A percentile compares a stretch with the other conserved stretches of the same genome.
These are phyloP conservation scores for Helotiales sp. DNA, from an alignment of 2,329 filamentous ascomycete genomes.

Conservation along the genomic window DNA sequence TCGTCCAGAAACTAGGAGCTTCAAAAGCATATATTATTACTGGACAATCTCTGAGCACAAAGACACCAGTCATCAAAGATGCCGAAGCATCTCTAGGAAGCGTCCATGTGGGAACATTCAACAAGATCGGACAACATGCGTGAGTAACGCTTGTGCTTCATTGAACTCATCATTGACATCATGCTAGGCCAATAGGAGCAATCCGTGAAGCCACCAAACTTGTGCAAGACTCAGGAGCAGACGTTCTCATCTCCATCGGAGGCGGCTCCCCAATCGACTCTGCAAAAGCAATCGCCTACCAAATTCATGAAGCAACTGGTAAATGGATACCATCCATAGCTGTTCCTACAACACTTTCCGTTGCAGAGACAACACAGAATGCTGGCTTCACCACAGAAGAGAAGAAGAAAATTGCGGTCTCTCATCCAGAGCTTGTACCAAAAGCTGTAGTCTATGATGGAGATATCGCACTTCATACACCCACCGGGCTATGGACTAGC, in stretches of 20 bases:
- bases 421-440: conserved; percentile 43
- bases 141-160: background rate
- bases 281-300: conserved; percentile 47
- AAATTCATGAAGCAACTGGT: conserved; percentile 40
- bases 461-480: conserved; percentile 50
- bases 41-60: conserved; percentile 51
- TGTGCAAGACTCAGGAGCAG: conserved; percentile 47
- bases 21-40: conserved; percentile 60
- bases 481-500: conserved; percentile 47
- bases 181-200: conserved; percentile 44
- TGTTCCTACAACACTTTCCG: conserved; percentile 50
- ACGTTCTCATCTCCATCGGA: conserved; percentile 55
- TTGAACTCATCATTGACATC: background rate
- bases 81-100: conserved; percentile 48
- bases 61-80: conserved; percentile 51
- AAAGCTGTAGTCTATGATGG: conserved; percentile 54
- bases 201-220: conserved; percentile 51
- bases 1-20: conserved; percentile 21
- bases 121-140: conserved; percentile 55
- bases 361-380: conserved; percentile 53
- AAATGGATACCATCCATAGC: conserved; percentile 46
- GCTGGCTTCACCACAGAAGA: conserved; percentile 51
- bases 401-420: conserved; percentile 50
- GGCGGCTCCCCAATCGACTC: conserved; percentile 56
- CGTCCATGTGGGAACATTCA: conserved; percentile 53